phyloP scores from a whole-genome alignment of 164 flowering plant genomes.

The Vitis rotundifolia region DNA sequence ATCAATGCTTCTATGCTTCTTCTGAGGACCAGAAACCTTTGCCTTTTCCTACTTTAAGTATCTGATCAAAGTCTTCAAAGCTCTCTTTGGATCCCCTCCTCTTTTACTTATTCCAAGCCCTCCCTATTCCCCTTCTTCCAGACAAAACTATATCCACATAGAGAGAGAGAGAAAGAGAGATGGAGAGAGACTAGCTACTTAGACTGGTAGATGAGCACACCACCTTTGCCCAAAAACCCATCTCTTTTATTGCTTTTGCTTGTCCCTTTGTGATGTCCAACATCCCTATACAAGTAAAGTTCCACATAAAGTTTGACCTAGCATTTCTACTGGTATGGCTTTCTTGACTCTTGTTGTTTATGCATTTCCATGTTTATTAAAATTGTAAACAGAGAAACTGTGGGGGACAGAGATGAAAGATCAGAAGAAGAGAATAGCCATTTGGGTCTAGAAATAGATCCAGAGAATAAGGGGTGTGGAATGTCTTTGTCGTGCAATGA shows the following conservation, averaged over 20 bases:
- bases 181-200: constrained; percentile 6
- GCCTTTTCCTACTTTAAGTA: constrained; percentile 65
- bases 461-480: constrained; percentile 7
- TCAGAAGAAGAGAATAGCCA: constrained; percentile 4
- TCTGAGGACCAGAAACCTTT: constrained; percentile 42
- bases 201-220: constrained; percentile 19
- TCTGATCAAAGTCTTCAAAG: constrained; percentile 34
- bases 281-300: constrained; percentile 23
- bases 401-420: constrained; percentile 19
- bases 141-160: background rate
- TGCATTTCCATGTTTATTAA: background rate
- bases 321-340: constrained; percentile 13
- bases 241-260: constrained; percentile 15
- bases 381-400: constrained; percentile 6
- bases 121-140: constrained; percentile 8
- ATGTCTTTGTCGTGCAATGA: constrained; percentile 44
- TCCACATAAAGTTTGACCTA: constrained; percentile 28
- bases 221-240: constrained; percentile 13
- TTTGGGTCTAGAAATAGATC: background rate
- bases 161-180: background rate
- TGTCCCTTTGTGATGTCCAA: constrained; percentile 13
- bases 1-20: constrained; percentile 47
- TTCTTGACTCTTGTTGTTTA: constrained; percentile 3
- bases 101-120: constrained; percentile 1
- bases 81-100: constrained; percentile 37